A percentile compares a stretch with the other conserved stretches of the same genome.
Evolutionary conservation across 306 rosid genomes (phyloP).

Genomic region (Datisca glomerata): DNA sequence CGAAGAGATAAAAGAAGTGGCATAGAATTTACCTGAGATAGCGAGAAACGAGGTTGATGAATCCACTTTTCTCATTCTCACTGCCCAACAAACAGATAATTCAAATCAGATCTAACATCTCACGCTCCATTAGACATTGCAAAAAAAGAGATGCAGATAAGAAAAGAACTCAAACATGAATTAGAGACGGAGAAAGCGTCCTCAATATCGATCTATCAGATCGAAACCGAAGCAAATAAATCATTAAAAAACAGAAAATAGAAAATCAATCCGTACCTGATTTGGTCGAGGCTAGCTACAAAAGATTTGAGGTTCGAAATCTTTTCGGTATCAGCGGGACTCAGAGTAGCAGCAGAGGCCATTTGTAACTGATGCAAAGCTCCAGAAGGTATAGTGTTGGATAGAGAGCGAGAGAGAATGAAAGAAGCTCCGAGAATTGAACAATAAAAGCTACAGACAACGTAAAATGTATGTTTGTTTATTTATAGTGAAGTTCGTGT

Average conservation of each 20-base stretch:
- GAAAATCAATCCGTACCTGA: conserved; percentile 47
- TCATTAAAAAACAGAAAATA: background rate
- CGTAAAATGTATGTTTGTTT: too few species aligned
- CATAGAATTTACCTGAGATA: conserved; percentile 59
- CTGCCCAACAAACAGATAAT: conserved; percentile 24
- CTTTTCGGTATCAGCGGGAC: conserved; percentile 32
- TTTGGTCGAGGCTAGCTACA: conserved; percentile 57
- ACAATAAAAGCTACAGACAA: too few species aligned
- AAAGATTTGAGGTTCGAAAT: conserved; percentile 51
- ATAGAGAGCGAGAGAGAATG: background rate
- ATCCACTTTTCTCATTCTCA: conserved; percentile 78
- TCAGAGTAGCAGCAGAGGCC: conserved; percentile 47
- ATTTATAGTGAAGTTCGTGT: too few species aligned
- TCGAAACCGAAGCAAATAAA: background rate
- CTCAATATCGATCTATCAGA: conserved; percentile 2
- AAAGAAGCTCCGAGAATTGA: background rate
- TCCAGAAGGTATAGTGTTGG: background rate
- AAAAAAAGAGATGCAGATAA: background rate
- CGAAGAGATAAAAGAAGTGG: background rate
- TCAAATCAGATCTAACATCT: conserved; percentile 19
- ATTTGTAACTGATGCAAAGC: conserved; percentile 20
- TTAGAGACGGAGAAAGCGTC: background rate
- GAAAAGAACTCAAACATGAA: background rate
- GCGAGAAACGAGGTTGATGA: conserved; percentile 78
- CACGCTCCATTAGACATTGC: background rate